These are phyloP conservation scores for Podaxis rugospora DNA, from an alignment of 768 basidiomycete species.

Conservation along the genomic window DNA sequence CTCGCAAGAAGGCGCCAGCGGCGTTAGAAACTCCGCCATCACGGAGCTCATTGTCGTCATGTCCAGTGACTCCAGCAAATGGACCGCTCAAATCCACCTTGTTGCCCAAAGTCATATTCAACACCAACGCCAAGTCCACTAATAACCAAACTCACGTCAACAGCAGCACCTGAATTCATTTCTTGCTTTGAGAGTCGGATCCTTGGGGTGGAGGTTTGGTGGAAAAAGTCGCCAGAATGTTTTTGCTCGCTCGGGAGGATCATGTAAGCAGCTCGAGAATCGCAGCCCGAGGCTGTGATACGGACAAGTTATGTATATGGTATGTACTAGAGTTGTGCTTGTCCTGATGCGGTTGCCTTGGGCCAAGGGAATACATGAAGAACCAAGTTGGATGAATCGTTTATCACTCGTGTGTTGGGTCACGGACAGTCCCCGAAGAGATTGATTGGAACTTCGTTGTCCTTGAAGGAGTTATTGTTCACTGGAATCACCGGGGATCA, in stretches of 20 bases:
- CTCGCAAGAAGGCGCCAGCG: background rate
- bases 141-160: background rate
- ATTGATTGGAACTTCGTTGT: too few species aligned
- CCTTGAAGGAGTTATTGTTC: too few species aligned
- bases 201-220: background rate
- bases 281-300: background rate
- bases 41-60: background rate
- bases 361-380: too few species aligned
- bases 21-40: background rate
- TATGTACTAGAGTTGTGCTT: too few species aligned
- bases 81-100: background rate
- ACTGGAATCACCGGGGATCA: too few species aligned
- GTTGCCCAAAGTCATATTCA: background rate
- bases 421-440: too few species aligned
- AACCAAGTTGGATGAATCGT: too few species aligned
- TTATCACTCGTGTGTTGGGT: too few species aligned
- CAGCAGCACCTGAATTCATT: background rate
- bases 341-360: too few species aligned
- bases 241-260: conserved; percentile 16
- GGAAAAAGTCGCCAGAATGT: background rate
- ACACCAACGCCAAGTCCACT: background rate
- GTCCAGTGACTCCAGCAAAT: background rate
- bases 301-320: background rate
- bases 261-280: conserved; percentile 16
- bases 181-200: background rate